Conservation (phyloP, 164 flowering plant species). For the Platanus orientalis region DNA sequence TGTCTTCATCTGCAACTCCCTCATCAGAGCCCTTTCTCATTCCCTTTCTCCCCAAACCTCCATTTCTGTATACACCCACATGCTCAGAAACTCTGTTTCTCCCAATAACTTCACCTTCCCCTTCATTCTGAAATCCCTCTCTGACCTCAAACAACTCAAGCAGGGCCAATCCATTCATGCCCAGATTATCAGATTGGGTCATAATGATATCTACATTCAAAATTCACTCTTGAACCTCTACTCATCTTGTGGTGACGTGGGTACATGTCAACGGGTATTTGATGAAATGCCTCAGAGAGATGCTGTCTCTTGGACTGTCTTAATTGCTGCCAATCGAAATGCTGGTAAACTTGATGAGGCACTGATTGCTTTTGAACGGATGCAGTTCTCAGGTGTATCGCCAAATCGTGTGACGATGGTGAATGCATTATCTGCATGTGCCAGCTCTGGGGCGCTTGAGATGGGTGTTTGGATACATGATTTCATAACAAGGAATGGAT, state of each 20-base stretch:
- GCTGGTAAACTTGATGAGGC: conserved; percentile 38
- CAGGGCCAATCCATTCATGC: conserved; percentile 35
- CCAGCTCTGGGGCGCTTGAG: conserved; percentile 42
- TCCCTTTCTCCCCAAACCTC: conserved; percentile 30
- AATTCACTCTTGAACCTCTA: conserved; percentile 48
- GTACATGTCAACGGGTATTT: conserved; percentile 31
- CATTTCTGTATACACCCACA: conserved; percentile 31
- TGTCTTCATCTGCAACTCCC: conserved; percentile 47
- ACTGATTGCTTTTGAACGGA: conserved; percentile 43
- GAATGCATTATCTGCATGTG: conserved; percentile 51
- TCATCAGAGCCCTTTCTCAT: conserved; percentile 47
- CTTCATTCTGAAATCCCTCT: conserved; percentile 44
- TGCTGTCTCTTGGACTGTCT: conserved; percentile 60
- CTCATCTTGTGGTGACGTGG: conserved; percentile 35
- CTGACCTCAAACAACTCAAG: conserved; percentile 28
- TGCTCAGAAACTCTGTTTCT: conserved; percentile 29
- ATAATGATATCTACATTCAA: conserved; percentile 43
- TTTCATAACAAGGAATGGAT: conserved; percentile 32
- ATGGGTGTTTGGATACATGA: conserved; percentile 61
- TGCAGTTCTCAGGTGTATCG: conserved; percentile 40
- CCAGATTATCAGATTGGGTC: conserved; percentile 41
- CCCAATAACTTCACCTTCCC: conserved; percentile 61
- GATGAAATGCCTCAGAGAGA: conserved; percentile 58
- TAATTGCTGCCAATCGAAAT: conserved; percentile 41
- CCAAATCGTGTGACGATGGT: conserved; percentile 63